Conservation (phyloP, 1,284 basidiomycete species). For the Nidula niveotomentosa region DNA sequence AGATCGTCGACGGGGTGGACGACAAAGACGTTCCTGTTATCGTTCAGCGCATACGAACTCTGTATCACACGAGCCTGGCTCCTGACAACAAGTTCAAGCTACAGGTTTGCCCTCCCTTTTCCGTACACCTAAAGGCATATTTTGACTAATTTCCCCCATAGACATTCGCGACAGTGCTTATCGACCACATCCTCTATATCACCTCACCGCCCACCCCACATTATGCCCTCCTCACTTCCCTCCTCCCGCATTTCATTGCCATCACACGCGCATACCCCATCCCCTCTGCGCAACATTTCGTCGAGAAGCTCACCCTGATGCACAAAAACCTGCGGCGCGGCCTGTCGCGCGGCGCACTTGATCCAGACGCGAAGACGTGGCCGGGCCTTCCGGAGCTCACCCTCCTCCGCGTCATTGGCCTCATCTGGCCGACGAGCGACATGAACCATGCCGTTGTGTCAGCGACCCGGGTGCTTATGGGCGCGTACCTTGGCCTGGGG, state of each 20-base stretch:
- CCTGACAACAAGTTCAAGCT: constrained; percentile 92
- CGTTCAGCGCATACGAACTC: constrained; percentile 86
- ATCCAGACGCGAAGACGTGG: constrained; percentile 78
- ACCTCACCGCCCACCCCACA: constrained; percentile 64
- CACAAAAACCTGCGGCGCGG: constrained; percentile 93
- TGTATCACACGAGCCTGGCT: constrained; percentile 90
- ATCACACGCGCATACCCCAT: constrained; percentile 85
- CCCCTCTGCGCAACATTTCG: constrained; percentile 78
- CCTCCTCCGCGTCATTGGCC: constrained; percentile 79
- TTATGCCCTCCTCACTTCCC: constrained; percentile 60
- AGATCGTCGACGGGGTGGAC: constrained; percentile 70
- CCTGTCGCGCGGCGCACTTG: constrained; percentile 71
- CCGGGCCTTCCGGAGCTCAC: constrained; percentile 84
- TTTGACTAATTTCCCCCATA: constrained; percentile 25
- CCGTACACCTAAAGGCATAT: neutral
- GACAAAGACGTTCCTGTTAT: constrained; percentile 81
- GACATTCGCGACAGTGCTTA: constrained; percentile 79
- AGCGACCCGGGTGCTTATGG: constrained; percentile 86
- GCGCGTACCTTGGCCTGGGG: constrained; percentile 86
- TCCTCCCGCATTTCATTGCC: constrained; percentile 83
- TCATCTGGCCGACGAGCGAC: constrained; percentile 94
- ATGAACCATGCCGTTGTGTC: constrained; percentile 89
- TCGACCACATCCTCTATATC: constrained; percentile 88
- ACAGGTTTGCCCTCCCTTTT: constrained; percentile 52
- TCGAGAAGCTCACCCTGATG: constrained; percentile 86